Evolutionary conservation across 495 filamentous ascomycete species (phyloP), one percentile per base, ranked within the genome.

Genomic region (Penicillium coffeae): DNA sequence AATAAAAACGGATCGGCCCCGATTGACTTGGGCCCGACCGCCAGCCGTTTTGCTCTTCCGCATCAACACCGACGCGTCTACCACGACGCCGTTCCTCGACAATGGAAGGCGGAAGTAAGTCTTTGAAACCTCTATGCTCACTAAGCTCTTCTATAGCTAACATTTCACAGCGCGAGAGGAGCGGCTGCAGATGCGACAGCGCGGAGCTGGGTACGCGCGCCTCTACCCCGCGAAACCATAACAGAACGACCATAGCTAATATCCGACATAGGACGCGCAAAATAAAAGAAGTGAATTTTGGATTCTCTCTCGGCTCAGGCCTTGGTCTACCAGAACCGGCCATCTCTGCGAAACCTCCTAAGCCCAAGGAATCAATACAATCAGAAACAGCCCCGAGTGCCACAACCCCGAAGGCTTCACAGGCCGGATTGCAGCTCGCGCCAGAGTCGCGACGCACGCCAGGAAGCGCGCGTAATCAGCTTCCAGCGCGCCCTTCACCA

Each of bases 121-220:
- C 14, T 38, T 32, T 1, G 42, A 8, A 39, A n/a, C 21, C 10
- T 32, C 9, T 38, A 5, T 20, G 21, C 20, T 20, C 21, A 20
- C 2, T 21, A 21, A 30, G 46, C 22, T 13, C 4, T 32, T 36
- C 52, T 38, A 55, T 68, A 65, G 68, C 49, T 4, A 51, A 37
- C 15, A 1, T 15, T 42, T 38, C 51, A 46, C 47, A 76, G 75
- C 72, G 62, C 71, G 78, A 63, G 66, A 78, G 59, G 76, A 80
- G 64, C 72, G 76, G 57, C 66, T 65, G 63, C 68, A 75, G 59
- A 80, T 80, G 74, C 78, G 78, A 54, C 76, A 79, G 66, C 76
- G 78, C 58, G 78, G 78, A 64, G 77, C 78, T 63, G 78, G 67
- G 77, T 81, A 74, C 59, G 74, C 62, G 58, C 10, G 42, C 55